Percentiles rank a stretch among this genome's conserved stretches.
Conservation (phyloP, 805 yeast species). For the Metschnikowia arizonensis region DNA sequence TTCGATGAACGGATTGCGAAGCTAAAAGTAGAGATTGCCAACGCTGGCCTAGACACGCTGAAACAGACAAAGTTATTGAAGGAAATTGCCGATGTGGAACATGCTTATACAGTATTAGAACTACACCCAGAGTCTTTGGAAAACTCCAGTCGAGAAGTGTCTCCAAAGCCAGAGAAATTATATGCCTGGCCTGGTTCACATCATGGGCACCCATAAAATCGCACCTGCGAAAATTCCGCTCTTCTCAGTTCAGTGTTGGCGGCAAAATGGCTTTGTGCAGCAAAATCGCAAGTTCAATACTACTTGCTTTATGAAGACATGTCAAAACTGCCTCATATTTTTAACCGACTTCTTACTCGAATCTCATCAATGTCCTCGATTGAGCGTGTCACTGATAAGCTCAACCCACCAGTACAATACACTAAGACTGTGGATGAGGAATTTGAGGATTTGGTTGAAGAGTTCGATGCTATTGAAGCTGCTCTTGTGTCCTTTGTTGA, state of each 20-base stretch:
- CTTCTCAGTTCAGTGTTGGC: background rate
- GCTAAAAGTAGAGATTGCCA: constrained; percentile 19
- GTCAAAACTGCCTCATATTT: background rate
- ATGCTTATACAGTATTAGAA: constrained; percentile 10
- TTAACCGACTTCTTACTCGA: background rate
- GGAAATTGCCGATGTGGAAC: constrained; percentile 14
- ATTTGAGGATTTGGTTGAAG: constrained; percentile 26
- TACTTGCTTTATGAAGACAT: background rate
- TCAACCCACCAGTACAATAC: background rate
- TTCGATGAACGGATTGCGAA: constrained; percentile 26
- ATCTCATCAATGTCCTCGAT: constrained; percentile 3
- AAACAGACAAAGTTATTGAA: constrained; percentile 17
- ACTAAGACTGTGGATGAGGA: constrained; percentile 34
- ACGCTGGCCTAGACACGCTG: constrained; percentile 14
- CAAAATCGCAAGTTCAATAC: background rate
- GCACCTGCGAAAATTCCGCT: background rate
- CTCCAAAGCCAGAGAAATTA: constrained; percentile 37
- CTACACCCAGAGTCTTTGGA: constrained; percentile 19
- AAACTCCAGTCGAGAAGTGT: constrained; percentile 22
- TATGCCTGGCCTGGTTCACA: constrained; percentile 67
- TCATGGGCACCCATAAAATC: constrained; percentile 57
- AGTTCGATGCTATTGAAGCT: constrained; percentile 18
- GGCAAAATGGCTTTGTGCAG: constrained; percentile 5
- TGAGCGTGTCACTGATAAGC: constrained; percentile 3
- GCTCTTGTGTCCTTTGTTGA: constrained; percentile 11